Percentiles rank a stretch among this genome's conserved stretches.
Conservation (phyloP, 208 protist genomes). For the Acanthamoeba polyphaga region DNA sequence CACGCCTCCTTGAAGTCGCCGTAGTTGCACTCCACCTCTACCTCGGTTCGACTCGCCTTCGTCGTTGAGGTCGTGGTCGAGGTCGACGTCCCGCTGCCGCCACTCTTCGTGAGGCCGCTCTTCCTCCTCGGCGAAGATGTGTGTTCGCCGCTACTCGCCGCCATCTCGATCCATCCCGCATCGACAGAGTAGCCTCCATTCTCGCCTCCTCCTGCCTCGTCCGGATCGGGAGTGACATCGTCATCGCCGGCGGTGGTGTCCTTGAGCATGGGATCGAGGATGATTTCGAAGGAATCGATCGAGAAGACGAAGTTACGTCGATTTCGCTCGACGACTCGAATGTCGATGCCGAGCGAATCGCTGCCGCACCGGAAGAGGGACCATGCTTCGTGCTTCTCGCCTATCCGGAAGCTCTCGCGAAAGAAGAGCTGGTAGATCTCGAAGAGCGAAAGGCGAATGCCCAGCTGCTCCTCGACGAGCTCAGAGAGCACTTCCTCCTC, state of each 20-base stretch:
- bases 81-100: not conserved
- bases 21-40: constrained; percentile 41
- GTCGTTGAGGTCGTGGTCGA: not conserved
- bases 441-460: constrained; percentile 10
- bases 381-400: constrained; percentile 18
- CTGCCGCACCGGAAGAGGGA: constrained; percentile 40
- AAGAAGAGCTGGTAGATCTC: constrained; percentile 54
- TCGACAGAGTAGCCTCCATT: not conserved
- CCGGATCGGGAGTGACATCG: not conserved
- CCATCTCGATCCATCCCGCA: not conserved
- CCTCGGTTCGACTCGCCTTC: not conserved
- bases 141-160: not conserved
- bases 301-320: constrained; percentile 35
- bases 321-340: constrained; percentile 25
- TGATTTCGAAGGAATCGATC: constrained; percentile 39
- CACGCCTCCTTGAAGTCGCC: constrained; percentile 42
- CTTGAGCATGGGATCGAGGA: constrained; percentile 40
- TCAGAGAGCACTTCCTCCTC: constrained; percentile 39
- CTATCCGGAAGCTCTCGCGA: not conserved
- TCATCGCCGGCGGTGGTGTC: not conserved
- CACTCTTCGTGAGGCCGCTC: not conserved
- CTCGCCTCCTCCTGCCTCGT: not conserved
- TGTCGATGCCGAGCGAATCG: constrained; percentile 18
- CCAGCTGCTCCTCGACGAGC: constrained; percentile 2
- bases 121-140: not conserved